Base-by-base conservation (phyloP, 139 green algal genomes). In the Tetraselmis chui region DNA sequence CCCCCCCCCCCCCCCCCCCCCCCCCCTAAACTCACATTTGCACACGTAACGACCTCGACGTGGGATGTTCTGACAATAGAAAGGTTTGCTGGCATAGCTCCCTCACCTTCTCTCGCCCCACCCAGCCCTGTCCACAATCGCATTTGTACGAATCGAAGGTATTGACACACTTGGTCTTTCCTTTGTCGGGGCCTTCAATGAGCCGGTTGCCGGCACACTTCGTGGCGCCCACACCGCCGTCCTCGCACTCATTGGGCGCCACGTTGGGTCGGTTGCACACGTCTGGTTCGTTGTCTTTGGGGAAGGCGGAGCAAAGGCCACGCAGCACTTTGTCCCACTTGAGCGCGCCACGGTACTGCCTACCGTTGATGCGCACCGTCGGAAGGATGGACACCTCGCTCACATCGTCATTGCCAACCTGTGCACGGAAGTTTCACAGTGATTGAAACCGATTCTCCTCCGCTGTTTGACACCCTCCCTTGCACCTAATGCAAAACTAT, bases 241-340 rank as follows among this genome's bases (percentile, higher is more conserved):
- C 67, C 74, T 81, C 76, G 87, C 94, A 98, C 83, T 91, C 90
- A 77, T 96, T 87, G 1, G 94, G 88, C 11, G 79, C 82, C 27
- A 94, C 83, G 79, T 76, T 88, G 11, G 32, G 79, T 31, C 87
- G 85, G 78, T 89, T 90, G 90, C 95, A 98, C 28, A 94, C 85
- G 1, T 75, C 5, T 0, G 95, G 95, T 81, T 94, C 90, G 2
- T 83, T 81, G 82, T 85, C 87, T 0, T 87, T 76, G 1, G 86
- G 84, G 87, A 98, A 98, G 18, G 87, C 95, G 1, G 94, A 88
- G 87, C 95, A 98, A 23, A 98, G 81, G 0, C 92, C 95, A 28
- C 94, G 90, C 74, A 97, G 88, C 26, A 98, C 93, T 26, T 91
- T 87, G 0, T 83, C 77, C 23, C 88, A 85, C 1, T 90, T 84